Evolutionary conservation across 1,284 basidiomycete genomes (phyloP), one percentile per base, ranked within the genome.

Genomic region (Pseudozyma thailandica): DNA sequence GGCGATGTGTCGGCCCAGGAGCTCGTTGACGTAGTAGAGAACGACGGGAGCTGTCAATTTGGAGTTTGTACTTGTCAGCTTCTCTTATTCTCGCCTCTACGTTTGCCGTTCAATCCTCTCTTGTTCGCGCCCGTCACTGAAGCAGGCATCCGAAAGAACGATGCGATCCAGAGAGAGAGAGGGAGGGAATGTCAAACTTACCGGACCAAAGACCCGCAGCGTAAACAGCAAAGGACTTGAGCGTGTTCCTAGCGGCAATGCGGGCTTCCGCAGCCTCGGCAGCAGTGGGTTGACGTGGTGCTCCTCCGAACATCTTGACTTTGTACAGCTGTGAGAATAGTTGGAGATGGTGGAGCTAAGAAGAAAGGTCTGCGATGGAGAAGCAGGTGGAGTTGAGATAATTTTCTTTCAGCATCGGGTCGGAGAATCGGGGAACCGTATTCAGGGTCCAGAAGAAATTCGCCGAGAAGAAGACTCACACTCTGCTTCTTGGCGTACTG

Each of bases 11-110:
- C 70, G 58, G 9, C 70, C 63, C 10, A 72, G 50, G 39, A 68
- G 23, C 56, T 72, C 59, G 70, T 72, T 72, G 31, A 63, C 30
- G 52, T 72, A 68, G 56, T 66, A 72, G 39, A 72, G 41, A 21
- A 55, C 70, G 21, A 72, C 27, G 12, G 70, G 70, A 18, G 70
- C 70, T 72, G 37, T 43, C n/a, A n/a, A 20, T 20, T 20, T 18
- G 26, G 2, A 35, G 13, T 10, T 5, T 16, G 9, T 23, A 41
- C 13, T 8, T 41, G 44, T 45, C 27, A 45, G 44, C 37, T 38
- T 30, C 41, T 7, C 20, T 13, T 33, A 16, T 2, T 33, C 7
- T 16, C 4, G 6, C 26, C 16, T 45, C 18, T 31, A 37, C 28
- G n/a, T n/a, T n/a, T n/a, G n/a, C n/a, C n/a, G n/a, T n/a, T n/a